Base-by-base conservation (phyloP, 495 filamentous ascomycete species). In the Entonaema liquescens region DNA sequence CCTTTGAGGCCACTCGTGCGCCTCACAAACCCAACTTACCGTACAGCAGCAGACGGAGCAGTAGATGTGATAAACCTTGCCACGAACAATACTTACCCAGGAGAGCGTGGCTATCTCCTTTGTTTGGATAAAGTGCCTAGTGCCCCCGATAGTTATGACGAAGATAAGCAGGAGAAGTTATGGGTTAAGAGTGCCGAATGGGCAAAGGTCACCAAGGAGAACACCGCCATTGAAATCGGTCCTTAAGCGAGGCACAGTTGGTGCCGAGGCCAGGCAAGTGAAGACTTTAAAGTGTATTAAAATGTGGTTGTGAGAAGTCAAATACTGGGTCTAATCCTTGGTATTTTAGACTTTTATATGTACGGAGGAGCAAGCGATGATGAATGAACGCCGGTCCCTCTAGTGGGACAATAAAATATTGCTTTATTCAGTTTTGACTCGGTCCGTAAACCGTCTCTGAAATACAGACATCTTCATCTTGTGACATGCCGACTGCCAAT, bases 161-260 rank as follows among this genome's bases (percentile, higher is more conserved):
- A 79, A 65, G 69, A 69, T 52, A 82, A 77, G 73, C 81, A 85
- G 71, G 67, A 83, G 49, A 73, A 49, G 42, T 25, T 86, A 13
- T 87, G 83, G 83, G 35, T 28, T 19, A 83, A 82, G 69, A 84
- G 70, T 21, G 57, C 79, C 59, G 70, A 82, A 63, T 87, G 83
- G 85, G 74, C 74, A 31, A 70, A 65, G 26, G 71, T 81, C 54
- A 64, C 61, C 11, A 67, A 63, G 19, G 74, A 74, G 19, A 56
- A 72, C 19, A 74, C 74, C 9, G 59, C 55, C 13, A 55, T 76
- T 1, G 35, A 63, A 6, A 47, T 5, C 2, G 26, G 52, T 13
- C 50, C 73, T 50, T 68, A 15, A 65, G 35, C 19, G 29, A 33
- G 12, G 49, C 19, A n/a, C 4, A 11, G 5, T 1, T 21, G 29